These are phyloP conservation scores for Cyclostephanos tholiformis DNA, from an alignment of 108 stramenopile genomes.

Conservation along the genomic window DNA sequence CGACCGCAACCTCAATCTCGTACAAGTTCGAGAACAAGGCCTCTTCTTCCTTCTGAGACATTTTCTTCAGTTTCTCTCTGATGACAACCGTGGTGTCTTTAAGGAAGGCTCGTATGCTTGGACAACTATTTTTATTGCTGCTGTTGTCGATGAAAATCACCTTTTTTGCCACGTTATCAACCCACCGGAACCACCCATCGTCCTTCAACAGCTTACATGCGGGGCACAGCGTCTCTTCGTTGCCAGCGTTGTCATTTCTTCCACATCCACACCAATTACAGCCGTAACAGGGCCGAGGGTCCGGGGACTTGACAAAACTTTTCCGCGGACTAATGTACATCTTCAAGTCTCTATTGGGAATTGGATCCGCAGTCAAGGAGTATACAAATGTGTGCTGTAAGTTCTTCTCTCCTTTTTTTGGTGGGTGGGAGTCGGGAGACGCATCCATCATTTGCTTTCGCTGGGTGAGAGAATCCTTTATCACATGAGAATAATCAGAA, in stretches of 20 bases:
- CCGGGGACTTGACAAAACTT: not conserved
- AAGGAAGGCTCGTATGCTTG: not conserved
- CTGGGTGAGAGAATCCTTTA: not conserved
- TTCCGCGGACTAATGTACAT: not conserved
- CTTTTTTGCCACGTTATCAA: not conserved
- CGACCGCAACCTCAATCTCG: not conserved
- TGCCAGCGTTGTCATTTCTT: not conserved
- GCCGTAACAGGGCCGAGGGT: constrained; percentile 15
- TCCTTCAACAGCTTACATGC: constrained; percentile 2
- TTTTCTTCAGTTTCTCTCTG: not conserved
- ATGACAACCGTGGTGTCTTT: not conserved
- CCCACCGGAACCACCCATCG: constrained; percentile 8
- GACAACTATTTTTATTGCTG: not conserved
- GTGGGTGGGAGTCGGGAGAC: not conserved
- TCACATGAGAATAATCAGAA: not conserved
- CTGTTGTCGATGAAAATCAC: not conserved
- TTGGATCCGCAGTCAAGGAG: not conserved
- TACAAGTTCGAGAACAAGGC: not conserved
- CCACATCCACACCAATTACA: constrained; percentile 10
- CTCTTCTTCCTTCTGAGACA: not conserved
- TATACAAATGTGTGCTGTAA: not conserved
- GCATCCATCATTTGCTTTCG: not conserved
- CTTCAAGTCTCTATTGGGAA: not conserved
- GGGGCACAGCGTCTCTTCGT: constrained; percentile 9
- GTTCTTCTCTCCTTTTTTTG: too few species aligned